Percentiles rank a stretch among this genome's conserved stretches.
These are phyloP conservation scores for Colletotrichum echinochloae DNA, from an alignment of 2,329 filamentous ascomycete species.

Conservation along the genomic window DNA sequence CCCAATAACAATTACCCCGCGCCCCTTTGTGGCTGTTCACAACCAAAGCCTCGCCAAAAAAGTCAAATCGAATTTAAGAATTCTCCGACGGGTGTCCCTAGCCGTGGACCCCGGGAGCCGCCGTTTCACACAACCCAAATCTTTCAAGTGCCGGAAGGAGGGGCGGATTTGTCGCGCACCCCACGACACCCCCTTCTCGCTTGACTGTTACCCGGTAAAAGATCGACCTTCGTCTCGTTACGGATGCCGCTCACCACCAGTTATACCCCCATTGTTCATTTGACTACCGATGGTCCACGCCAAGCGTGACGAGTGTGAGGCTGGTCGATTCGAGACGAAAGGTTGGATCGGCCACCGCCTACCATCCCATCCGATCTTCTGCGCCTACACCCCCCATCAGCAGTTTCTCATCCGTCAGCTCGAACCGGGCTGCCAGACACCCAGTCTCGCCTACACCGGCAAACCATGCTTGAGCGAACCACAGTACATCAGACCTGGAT, in stretches of 20 bases:
- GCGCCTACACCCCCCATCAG: background rate
- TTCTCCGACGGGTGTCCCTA: constrained; percentile 35
- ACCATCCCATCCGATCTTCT: constrained; percentile 4
- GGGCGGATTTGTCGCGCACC: constrained; percentile 20
- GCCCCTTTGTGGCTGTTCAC: constrained; percentile 12
- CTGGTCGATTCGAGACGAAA: constrained; percentile 20
- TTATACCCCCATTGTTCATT: constrained; percentile 10
- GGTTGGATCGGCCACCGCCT: constrained; percentile 5
- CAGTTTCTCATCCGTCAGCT: constrained; percentile 34
- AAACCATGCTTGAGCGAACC: constrained; percentile 39
- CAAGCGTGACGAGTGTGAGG: constrained; percentile 24
- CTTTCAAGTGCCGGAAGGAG: constrained; percentile 21
- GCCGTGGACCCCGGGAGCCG: constrained; percentile 12
- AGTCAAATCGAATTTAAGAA: constrained; percentile 38
- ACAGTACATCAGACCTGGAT: constrained; percentile 28
- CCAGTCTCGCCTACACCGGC: constrained; percentile 30
- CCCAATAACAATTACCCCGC: constrained; percentile 34
- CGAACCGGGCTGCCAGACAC: constrained; percentile 38
- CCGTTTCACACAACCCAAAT: constrained; percentile 34
- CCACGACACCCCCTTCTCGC: constrained; percentile 27
- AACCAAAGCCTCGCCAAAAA: constrained; percentile 12
- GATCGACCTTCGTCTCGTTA: constrained; percentile 39
- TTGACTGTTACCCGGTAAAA: constrained; percentile 30
- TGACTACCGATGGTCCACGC: background rate
- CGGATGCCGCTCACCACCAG: constrained; percentile 28